Conservation (phyloP, 306 rosid species). For the Argentina anserina region DNA sequence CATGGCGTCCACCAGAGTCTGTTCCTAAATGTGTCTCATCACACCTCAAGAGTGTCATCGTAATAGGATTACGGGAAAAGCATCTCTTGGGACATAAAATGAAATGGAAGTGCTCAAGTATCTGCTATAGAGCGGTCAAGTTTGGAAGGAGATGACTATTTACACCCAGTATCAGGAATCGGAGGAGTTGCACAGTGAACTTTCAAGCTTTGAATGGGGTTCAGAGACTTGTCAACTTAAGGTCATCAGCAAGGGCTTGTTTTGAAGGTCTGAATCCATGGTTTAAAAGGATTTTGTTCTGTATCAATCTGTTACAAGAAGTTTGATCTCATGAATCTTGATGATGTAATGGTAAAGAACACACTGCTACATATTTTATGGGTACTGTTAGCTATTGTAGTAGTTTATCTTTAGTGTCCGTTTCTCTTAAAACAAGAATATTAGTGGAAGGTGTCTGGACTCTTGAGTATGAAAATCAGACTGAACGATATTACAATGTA, state of each 20-base stretch:
- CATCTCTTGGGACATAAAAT: neutral
- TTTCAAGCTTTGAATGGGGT: neutral
- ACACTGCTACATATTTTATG: neutral
- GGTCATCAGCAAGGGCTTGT: neutral
- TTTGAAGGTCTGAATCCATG: neutral
- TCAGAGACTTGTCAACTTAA: neutral
- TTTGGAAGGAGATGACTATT: neutral
- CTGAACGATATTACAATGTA: too few species aligned
- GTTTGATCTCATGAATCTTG: neutral
- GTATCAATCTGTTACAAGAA: neutral
- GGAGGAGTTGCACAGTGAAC: neutral
- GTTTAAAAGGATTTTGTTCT: neutral
- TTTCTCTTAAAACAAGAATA: too few species aligned
- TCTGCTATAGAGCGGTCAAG: neutral
- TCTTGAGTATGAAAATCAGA: too few species aligned
- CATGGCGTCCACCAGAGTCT: neutral
- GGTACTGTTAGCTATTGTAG: too few species aligned
- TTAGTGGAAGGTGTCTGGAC: too few species aligned
- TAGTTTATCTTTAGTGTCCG: too few species aligned
- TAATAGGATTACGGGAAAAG: neutral
- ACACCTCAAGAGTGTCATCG: neutral
- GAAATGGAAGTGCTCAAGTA: neutral
- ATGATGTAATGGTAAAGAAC: neutral
- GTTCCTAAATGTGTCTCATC: neutral
- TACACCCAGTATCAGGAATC: neutral